Conservation (phyloP, 108 stramenopile genomes). For the Epithemia pelagica region DNA sequence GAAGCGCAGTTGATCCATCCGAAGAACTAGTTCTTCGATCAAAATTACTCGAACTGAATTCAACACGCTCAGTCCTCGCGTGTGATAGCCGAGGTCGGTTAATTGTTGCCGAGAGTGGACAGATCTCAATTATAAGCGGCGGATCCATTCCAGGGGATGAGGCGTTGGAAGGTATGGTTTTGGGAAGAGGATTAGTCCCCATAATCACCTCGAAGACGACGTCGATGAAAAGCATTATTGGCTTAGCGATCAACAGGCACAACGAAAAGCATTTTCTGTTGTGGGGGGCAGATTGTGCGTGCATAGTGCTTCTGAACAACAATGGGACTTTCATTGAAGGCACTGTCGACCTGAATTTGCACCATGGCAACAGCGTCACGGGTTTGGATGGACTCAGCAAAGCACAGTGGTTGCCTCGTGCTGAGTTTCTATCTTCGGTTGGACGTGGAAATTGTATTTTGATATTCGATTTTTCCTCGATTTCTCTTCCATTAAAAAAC, state of each 20-base stretch:
- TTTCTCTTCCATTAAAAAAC: too few relatives aligned
- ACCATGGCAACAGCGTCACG: too few relatives aligned
- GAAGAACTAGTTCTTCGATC: not conserved
- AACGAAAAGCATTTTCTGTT: not conserved
- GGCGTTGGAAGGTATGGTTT: not conserved
- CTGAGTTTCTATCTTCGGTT: not conserved
- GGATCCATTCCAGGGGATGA: not conserved
- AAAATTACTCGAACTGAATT: conserved; percentile 7
- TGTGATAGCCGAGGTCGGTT: not conserved
- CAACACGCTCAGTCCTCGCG: not conserved
- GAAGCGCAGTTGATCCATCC: not conserved
- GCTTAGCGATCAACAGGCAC: not conserved
- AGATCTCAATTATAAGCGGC: not conserved
- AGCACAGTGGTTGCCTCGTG: not conserved
- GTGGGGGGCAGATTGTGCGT: not conserved
- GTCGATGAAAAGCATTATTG: not conserved
- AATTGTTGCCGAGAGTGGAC: not conserved
- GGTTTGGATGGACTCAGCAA: too few relatives aligned
- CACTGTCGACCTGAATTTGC: not conserved
- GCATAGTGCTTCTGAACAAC: not conserved
- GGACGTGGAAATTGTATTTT: too few relatives aligned
- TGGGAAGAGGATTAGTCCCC: not conserved
- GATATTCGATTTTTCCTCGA: too few relatives aligned
- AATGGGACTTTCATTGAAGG: not conserved
- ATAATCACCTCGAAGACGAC: not conserved